Evolutionary conservation across 2,329 filamentous ascomycete species (phyloP).

Genomic region (Didymella pomorum): DNA sequence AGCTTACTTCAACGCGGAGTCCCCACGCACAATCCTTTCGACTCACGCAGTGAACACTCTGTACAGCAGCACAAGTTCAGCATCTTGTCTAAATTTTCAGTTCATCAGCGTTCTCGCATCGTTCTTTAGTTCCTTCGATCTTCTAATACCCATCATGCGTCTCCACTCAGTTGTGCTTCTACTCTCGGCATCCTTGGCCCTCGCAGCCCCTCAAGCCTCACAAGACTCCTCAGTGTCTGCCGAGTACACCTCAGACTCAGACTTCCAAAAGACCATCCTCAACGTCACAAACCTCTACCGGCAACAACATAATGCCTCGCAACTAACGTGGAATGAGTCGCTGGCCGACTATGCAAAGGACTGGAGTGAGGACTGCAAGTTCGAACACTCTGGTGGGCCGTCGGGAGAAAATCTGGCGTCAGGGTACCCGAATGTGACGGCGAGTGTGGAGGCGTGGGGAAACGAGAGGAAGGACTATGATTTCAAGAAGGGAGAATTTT

Average conservation of each 20-base stretch:
- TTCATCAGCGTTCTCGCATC: not conserved
- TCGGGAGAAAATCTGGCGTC: slow-evolving; percentile 79
- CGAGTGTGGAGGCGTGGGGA: slow-evolving; percentile 72
- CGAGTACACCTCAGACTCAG: slow-evolving; percentile 52
- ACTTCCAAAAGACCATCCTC: slow-evolving; percentile 64
- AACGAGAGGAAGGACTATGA: slow-evolving; percentile 66
- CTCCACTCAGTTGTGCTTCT: not conserved
- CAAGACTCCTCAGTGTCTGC: slow-evolving; percentile 3
- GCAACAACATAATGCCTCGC: slow-evolving; percentile 65
- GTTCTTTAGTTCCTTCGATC: not conserved
- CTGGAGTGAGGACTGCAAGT: slow-evolving; percentile 60
- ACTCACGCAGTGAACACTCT: not conserved
- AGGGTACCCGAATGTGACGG: slow-evolving; percentile 68
- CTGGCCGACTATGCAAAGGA: slow-evolving; percentile 63
- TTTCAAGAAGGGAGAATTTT: slow-evolving; percentile 66
- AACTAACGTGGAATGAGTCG: slow-evolving; percentile 70
- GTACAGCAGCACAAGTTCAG: not conserved
- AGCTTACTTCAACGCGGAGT: not conserved
- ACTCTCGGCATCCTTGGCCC: not conserved
- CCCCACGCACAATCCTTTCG: too few relatives aligned
- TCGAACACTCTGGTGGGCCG: slow-evolving; percentile 67
- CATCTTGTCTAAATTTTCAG: not conserved
- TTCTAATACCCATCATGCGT: slow-evolving; percentile 1
- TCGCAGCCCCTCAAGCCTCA: not conserved
- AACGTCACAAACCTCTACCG: slow-evolving; percentile 73